Conservation (phyloP, 345 rosid species). For the Cochlearia excelsa region DNA sequence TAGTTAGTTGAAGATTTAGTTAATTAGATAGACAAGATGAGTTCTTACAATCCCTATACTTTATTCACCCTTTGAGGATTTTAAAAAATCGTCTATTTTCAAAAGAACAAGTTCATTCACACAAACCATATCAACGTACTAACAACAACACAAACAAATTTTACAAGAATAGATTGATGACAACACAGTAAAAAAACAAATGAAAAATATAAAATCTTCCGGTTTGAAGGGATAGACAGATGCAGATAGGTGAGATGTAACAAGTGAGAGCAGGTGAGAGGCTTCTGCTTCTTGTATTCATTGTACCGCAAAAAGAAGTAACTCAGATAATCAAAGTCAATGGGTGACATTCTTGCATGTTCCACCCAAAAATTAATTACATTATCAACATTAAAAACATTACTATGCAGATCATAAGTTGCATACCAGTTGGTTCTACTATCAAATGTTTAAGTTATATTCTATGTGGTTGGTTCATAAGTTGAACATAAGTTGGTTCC, state of each 20-base stretch:
- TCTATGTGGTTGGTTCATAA: no score
- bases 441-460: no score
- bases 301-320: slow-evolving; percentile 85
- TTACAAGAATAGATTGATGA: slow-evolving; percentile 10
- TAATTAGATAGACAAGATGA: not conserved
- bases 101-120: not conserved
- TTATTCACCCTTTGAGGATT: no score
- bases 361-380: not conserved
- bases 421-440: no score
- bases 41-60: no score
- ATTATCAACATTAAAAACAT: not conserved
- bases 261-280: slow-evolving; percentile 49
- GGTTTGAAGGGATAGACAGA: slow-evolving; percentile 15
- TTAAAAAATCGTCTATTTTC: no score
- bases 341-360: slow-evolving; percentile 94
- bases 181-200: not conserved
- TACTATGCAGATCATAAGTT: slow-evolving; percentile 1
- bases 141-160: not conserved
- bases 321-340: slow-evolving; percentile 74
- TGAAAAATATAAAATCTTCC: not conserved
- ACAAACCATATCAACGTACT: not conserved
- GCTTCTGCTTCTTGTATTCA: slow-evolving; percentile 79
- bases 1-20: no score
- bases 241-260: slow-evolving; percentile 47
- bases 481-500: no score